Base-by-base conservation (phyloP, 805 yeast species). In the Zygoascus bituminiphila region DNA sequence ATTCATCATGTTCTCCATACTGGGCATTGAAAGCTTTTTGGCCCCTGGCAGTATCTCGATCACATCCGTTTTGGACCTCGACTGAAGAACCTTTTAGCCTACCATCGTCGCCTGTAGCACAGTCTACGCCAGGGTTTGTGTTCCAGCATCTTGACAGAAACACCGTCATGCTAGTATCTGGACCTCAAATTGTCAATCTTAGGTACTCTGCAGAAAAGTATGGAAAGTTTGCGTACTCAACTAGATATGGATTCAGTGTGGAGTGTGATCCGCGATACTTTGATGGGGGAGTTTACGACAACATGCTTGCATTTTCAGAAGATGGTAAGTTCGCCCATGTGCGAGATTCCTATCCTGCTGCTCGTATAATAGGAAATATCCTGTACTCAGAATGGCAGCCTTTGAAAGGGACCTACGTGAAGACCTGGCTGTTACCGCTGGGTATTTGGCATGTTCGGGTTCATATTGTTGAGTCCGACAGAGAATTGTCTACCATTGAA, bases 161-260 rank as follows among this genome's bases (percentile, higher is more conserved):
- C 10, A 48, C 57, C 10, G 38, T 47, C 17, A 40, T 45, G 5
- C 42, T 54, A 2, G 25, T 39, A 14, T 49, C 56, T 15, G 58
- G 58, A 2, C 53, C 58, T 5, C 46, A 49, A 23, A 17, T 46
- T 23, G 29, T 31, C 15, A 43, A 33, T 17, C 24, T 41, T 45
- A 50, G 51, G n/a, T 46, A 31, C 22, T 29, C 43, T n/a, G 47
- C 56, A 12, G 59, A 53, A 23, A 58, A 58, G 45, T 58, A 58
- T 52, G 44, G 54, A 49, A 58, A 58, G 46, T 57, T 57, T 46
- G 61, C 59, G 14, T 58, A 58, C 40, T 56, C 60, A 7, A 37
- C 57, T 1, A 24, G 52, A 20, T 58, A 56, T 43, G 61, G 56
- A 5, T 56, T 58, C 44, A 49, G 57, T 24, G 47, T 57, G n/a